Conservation (phyloP, 768 basidiomycete genomes). For the Fistulinella prunicolor region DNA sequence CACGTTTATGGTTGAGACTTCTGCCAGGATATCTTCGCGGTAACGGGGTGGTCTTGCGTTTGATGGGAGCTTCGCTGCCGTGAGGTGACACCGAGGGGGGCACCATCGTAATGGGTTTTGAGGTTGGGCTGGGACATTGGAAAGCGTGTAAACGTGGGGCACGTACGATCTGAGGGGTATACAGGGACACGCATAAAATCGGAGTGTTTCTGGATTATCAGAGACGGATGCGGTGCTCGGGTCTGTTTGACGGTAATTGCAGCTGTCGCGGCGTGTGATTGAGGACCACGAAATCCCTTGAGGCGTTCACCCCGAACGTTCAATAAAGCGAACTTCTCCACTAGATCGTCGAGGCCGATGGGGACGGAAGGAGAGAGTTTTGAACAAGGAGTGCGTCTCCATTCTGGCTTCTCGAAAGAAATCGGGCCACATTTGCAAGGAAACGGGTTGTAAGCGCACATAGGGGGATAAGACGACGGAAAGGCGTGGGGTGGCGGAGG, state of each 20-base stretch:
- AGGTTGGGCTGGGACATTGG: neutral
- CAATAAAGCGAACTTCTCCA: constrained; percentile 14
- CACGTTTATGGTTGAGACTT: no score
- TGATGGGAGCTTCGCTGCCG: no score
- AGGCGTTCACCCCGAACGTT: constrained; percentile 11
- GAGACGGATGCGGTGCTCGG: constrained; percentile 17
- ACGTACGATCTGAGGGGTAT: neutral
- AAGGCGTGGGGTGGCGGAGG: constrained; percentile 16
- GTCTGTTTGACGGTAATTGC: constrained; percentile 17
- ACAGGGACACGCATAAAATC: neutral
- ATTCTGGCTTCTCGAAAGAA: neutral
- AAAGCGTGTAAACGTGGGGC: no score
- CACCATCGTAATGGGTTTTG: no score
- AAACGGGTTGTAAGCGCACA: constrained; percentile 17
- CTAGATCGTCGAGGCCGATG: constrained; percentile 4
- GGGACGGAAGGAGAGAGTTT: neutral
- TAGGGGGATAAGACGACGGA: constrained; percentile 13
- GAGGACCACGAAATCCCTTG: neutral
- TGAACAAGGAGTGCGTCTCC: neutral
- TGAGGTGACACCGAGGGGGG: no score
- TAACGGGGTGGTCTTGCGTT: no score
- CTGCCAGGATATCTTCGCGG: no score
- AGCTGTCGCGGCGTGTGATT: constrained; percentile 12
- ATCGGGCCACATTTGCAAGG: constrained; percentile 9
- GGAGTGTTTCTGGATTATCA: neutral